phyloP scores from a whole-genome alignment of 2,329 filamentous ascomycete species.

The Fusarium concolor region DNA sequence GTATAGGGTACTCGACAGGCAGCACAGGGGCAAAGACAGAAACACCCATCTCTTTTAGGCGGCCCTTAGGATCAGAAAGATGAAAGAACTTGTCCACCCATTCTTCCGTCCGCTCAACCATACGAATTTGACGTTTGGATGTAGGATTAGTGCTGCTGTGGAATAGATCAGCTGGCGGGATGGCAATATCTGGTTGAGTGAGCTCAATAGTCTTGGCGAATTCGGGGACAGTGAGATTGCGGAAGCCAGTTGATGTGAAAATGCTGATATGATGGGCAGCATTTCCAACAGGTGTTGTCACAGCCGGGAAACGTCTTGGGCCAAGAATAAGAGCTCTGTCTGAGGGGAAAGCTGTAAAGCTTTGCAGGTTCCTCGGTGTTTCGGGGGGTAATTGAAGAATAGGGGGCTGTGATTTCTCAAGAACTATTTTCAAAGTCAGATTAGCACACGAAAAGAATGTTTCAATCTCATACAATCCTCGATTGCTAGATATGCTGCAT shows the following conservation, averaged over 20 bases:
- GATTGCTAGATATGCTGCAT: constrained; percentile 81
- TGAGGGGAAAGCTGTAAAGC: constrained; percentile 79
- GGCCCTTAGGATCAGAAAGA: constrained; percentile 45
- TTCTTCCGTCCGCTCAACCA: constrained; percentile 85
- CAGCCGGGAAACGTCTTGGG: constrained; percentile 80
- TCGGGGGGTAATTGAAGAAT: constrained; percentile 57
- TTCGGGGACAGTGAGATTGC: constrained; percentile 73
- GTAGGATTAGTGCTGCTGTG: constrained; percentile 64
- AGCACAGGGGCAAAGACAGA: constrained; percentile 75
- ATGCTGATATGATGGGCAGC: constrained; percentile 78
- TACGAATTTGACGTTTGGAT: constrained; percentile 80
- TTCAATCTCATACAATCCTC: constrained; percentile 83
- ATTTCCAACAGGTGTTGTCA: constrained; percentile 77
- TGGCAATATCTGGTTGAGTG: constrained; percentile 82
- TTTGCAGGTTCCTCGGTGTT: constrained; percentile 71
- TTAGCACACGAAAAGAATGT: background rate
- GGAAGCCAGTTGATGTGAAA: constrained; percentile 88
- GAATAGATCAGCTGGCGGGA: constrained; percentile 80
- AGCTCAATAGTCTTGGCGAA: constrained; percentile 74
- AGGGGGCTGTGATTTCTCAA: constrained; percentile 65
- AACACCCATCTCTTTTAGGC: constrained; percentile 46
- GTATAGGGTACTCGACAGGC: constrained; percentile 78
- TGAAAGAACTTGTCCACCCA: constrained; percentile 79
- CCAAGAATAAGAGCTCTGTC: constrained; percentile 77
- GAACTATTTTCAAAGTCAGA: constrained; percentile 56